Evolutionary conservation across 2,329 filamentous ascomycete species (phyloP).

Genomic region (Microdochium nivale): DNA sequence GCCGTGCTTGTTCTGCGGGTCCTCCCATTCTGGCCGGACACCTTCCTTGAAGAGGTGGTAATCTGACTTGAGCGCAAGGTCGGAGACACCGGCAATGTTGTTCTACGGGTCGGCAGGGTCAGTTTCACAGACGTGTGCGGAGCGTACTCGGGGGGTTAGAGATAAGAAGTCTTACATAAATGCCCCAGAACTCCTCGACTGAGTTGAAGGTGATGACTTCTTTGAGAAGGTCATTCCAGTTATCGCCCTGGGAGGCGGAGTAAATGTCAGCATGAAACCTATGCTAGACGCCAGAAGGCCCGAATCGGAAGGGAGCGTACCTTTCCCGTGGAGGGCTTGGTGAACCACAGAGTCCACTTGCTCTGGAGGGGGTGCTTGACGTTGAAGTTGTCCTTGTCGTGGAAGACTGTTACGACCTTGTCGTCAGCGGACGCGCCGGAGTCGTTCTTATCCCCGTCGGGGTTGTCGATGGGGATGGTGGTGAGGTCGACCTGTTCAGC

Average conservation of each 20-base stretch:
- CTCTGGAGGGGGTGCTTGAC: conserved; percentile 98
- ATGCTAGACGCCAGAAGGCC: neutral
- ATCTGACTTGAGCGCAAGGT: conserved; percentile 94
- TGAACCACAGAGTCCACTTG: conserved; percentile 99
- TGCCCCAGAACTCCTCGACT: conserved; percentile 98
- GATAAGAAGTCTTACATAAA: conserved; percentile 65
- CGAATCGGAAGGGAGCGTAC: conserved; percentile 33
- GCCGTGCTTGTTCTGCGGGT: conserved; percentile 96
- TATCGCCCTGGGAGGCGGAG: conserved; percentile 63
- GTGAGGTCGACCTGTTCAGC: conserved; percentile 56
- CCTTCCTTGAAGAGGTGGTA: conserved; percentile 99
- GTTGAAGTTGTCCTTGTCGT: conserved; percentile 98
- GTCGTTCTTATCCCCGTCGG: conserved; percentile 49
- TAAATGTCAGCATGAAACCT: conserved; percentile 7
- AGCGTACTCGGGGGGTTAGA: too few relatives aligned
- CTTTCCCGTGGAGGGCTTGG: conserved; percentile 94
- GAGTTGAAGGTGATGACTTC: conserved; percentile 98
- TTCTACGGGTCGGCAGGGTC: conserved; percentile 52
- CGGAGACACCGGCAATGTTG: conserved; percentile 94
- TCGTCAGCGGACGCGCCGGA: conserved; percentile 38
- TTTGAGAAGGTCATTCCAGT: conserved; percentile 97
- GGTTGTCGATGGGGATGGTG: conserved; percentile 55
- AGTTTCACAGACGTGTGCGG: conserved; percentile 6
- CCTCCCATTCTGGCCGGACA: conserved; percentile 97
- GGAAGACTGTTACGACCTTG: conserved; percentile 86